Percentiles rank a stretch among this genome's conserved stretches.
Conservation (phyloP, 2,329 filamentous ascomycete genomes). For the Chaetomium olivaceum region DNA sequence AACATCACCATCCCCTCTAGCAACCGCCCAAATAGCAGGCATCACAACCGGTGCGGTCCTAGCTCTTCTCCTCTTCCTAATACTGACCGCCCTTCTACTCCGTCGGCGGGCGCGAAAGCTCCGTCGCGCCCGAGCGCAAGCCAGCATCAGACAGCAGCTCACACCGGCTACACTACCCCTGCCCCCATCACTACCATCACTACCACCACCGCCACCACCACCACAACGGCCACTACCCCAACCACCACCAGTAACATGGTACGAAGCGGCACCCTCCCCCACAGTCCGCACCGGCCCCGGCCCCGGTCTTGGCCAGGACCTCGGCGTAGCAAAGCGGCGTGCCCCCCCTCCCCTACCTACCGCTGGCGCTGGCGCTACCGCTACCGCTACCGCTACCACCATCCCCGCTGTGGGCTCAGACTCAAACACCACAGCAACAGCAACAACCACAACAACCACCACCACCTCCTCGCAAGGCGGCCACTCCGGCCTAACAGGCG, state of each 20-base stretch:
- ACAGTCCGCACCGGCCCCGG: neutral
- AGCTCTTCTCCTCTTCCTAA: conserved; percentile 33
- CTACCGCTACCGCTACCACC: too few relatives aligned
- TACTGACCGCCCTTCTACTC: conserved; percentile 30
- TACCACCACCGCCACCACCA: neutral
- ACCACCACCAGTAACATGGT: neutral
- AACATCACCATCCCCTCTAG: neutral
- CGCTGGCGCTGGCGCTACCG: neutral
- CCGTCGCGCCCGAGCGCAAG: conserved; percentile 16
- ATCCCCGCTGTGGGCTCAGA: too few relatives aligned
- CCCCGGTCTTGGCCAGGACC: too few relatives aligned
- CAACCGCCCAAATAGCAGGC: conserved; percentile 35
- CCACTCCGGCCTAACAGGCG: conserved; percentile 26
- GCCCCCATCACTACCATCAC: neutral
- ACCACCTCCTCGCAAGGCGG: conserved; percentile 12
- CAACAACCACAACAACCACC: neutral
- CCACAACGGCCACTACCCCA: neutral
- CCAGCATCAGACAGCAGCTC: conserved; percentile 2
- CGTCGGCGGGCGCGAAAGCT: conserved; percentile 26
- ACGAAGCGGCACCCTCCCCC: neutral
- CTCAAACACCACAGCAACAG: neutral
- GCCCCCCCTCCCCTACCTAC: too few relatives aligned
- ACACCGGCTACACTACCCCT: neutral
- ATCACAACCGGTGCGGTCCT: conserved; percentile 32
- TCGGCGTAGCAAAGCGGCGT: too few relatives aligned